Conservation (phyloP, 2,329 filamentous ascomycete species). For the Penicillium italicum region DNA sequence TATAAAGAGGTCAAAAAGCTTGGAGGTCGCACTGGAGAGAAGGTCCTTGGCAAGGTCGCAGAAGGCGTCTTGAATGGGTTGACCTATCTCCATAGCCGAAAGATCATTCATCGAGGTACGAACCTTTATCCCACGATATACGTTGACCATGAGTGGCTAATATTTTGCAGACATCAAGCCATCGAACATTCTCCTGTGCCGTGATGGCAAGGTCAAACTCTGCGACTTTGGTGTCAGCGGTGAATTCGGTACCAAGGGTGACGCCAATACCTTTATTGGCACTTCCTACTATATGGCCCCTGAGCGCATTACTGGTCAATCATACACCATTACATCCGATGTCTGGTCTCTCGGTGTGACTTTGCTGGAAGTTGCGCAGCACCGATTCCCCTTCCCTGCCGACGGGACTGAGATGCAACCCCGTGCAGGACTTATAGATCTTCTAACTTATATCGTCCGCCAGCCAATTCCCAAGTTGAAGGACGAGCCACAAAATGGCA, state of each 20-base stretch:
- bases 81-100: slow-evolving; percentile 90
- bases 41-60: slow-evolving; percentile 93
- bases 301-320: slow-evolving; percentile 94
- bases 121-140: background rate
- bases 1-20: slow-evolving; percentile 97
- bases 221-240: slow-evolving; percentile 98
- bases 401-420: slow-evolving; percentile 96
- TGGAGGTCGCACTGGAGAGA: slow-evolving; percentile 90
- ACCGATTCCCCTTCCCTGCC: slow-evolving; percentile 95
- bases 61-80: slow-evolving; percentile 91
- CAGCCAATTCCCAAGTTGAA: slow-evolving; percentile 94
- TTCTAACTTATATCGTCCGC: slow-evolving; percentile 94
- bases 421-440: slow-evolving; percentile 84
- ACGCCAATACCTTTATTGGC: slow-evolving; percentile 98
- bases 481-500: slow-evolving; percentile 83
- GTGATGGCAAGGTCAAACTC: slow-evolving; percentile 89
- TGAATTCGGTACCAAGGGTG: slow-evolving; percentile 96
- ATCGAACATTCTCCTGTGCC: slow-evolving; percentile 90
- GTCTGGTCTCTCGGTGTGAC: slow-evolving; percentile 98
- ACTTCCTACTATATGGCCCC: slow-evolving; percentile 99
- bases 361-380: slow-evolving; percentile 96
- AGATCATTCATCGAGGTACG: slow-evolving; percentile 84
- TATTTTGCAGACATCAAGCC: slow-evolving; percentile 77
- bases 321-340: slow-evolving; percentile 96
- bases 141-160: slow-evolving; percentile 4